Percentiles rank a stretch among this genome's conserved stretches.
These are phyloP conservation scores for Paxillus ammoniavirescens DNA, from an alignment of 768 basidiomycete species.

Conservation along the genomic window DNA sequence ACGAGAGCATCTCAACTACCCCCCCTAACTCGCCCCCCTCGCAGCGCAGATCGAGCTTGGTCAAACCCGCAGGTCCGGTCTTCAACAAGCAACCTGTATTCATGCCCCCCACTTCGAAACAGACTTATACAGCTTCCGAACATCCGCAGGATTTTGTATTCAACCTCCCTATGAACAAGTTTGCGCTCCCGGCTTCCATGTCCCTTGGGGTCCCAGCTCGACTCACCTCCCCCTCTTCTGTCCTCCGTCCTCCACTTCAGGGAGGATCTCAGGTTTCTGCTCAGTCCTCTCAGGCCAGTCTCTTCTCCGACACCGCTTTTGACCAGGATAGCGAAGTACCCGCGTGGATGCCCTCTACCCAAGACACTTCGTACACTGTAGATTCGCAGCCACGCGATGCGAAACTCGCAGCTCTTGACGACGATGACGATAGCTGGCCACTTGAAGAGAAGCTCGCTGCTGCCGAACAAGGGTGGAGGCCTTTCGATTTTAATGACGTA, in stretches of 20 bases:
- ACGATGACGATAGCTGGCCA: conserved; percentile 76
- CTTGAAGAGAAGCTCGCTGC: conserved; percentile 61
- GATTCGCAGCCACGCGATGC: conserved; percentile 34
- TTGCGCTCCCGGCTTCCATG: conserved; percentile 45
- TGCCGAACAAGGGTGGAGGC: conserved; percentile 57
- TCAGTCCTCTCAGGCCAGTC: conserved; percentile 55
- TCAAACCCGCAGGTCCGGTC: conserved; percentile 44
- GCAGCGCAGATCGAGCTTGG: conserved; percentile 22
- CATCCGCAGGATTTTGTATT: conserved; percentile 31
- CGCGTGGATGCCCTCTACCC: conserved; percentile 58
- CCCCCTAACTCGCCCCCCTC: conserved; percentile 56
- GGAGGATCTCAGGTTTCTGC: conserved; percentile 37
- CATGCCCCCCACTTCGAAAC: conserved; percentile 22
- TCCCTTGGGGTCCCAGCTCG: conserved; percentile 43
- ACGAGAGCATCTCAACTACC: conserved; percentile 51
- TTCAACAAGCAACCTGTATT: conserved; percentile 54
- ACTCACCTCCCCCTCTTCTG: conserved; percentile 26
- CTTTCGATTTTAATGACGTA: conserved; percentile 46
- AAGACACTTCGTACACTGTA: conserved; percentile 54
- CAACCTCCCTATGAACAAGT: conserved; percentile 37
- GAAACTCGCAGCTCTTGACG: conserved; percentile 20
- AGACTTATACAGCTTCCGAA: conserved; percentile 3
- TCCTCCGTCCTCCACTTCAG: conserved; percentile 18
- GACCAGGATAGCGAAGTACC: conserved; percentile 44
- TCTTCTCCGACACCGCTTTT: conserved; percentile 51